A percentile compares a stretch with the other conserved stretches of the same genome.
Evolutionary conservation across 352 stramenopile species (phyloP).

Genomic region (Phytophthora quininea): DNA sequence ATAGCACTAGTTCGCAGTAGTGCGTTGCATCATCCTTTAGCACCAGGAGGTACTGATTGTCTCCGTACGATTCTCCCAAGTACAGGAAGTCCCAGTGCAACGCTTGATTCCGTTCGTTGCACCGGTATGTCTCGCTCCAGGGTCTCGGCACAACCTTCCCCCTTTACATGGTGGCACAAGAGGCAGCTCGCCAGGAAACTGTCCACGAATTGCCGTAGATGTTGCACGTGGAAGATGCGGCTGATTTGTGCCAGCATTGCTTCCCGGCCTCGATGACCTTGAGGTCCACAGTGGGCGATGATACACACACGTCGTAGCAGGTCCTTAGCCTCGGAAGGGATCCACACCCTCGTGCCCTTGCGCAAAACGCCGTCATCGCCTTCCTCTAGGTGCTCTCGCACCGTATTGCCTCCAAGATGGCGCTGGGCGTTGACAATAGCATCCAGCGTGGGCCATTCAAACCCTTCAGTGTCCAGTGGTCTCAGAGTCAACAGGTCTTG

Average conservation of each 20-base stretch:
- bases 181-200: constrained; percentile 16
- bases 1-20: constrained; percentile 34
- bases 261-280: constrained; percentile 6
- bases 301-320: constrained; percentile 13
- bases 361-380: constrained; percentile 1
- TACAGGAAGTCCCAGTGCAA: constrained; percentile 44
- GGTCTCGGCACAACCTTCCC: constrained; percentile 13
- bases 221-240: constrained; percentile 8
- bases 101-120: constrained; percentile 8
- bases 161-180: constrained; percentile 20
- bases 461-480: constrained; percentile 5
- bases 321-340: constrained; percentile 1
- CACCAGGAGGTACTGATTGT: constrained; percentile 26
- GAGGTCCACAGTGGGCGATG: constrained; percentile 8
- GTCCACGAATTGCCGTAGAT: constrained; percentile 14
- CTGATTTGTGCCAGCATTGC: constrained; percentile 15
- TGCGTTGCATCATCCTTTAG: constrained; percentile 40
- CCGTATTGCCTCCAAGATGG: background rate
- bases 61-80: constrained; percentile 19
- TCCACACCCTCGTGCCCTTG: background rate
- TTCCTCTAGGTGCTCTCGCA: background rate
- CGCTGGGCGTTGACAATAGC: constrained; percentile 2
- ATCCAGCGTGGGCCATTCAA: constrained; percentile 11
- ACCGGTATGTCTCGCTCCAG: constrained; percentile 14
- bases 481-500: constrained; percentile 1